Percentiles rank a stretch among this genome's conserved stretches.
Conservation (phyloP, 257 asterid species). For the Sherardia arvensis region DNA sequence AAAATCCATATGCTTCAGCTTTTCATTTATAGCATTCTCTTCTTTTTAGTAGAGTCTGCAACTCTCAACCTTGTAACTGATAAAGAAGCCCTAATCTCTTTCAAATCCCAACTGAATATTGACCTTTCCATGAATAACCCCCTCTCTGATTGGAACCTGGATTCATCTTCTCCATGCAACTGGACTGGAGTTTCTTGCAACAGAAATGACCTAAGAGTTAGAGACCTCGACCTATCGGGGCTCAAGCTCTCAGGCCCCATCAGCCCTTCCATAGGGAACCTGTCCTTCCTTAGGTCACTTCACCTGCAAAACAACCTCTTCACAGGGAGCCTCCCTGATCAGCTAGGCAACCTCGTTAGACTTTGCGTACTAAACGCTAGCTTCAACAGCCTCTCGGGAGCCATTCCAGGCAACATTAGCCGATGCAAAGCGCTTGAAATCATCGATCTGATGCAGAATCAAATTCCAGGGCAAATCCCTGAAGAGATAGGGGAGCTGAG, state of each 20-base stretch:
- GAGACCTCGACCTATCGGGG: slow-evolving; percentile 34
- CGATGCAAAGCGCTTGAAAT: slow-evolving; percentile 26
- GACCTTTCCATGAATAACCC: slow-evolving; percentile 15
- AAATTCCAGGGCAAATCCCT: slow-evolving; percentile 34
- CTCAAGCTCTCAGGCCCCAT: slow-evolving; percentile 34
- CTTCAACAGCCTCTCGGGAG: slow-evolving; percentile 29
- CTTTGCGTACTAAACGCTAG: slow-evolving; percentile 29
- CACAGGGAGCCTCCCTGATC: slow-evolving; percentile 32
- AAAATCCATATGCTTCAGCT: background rate
- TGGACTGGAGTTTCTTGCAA: slow-evolving; percentile 56
- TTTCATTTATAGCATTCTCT: slow-evolving; percentile 2
- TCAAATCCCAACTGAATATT: slow-evolving; percentile 29
- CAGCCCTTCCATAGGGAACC: slow-evolving; percentile 42
- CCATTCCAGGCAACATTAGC: slow-evolving; percentile 30
- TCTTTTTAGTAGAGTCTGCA: slow-evolving; percentile 11
- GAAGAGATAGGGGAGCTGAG: slow-evolving; percentile 21
- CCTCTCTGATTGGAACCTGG: slow-evolving; percentile 36
- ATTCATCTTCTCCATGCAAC: slow-evolving; percentile 45
- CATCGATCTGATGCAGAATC: slow-evolving; percentile 38
- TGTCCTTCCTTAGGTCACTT: slow-evolving; percentile 42
- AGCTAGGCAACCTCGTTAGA: slow-evolving; percentile 29
- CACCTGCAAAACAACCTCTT: slow-evolving; percentile 39
- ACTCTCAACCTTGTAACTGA: slow-evolving; percentile 28
- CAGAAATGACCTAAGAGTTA: slow-evolving; percentile 26
- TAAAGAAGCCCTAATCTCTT: slow-evolving; percentile 38